Base-by-base conservation (phyloP, 2,329 filamentous ascomycete genomes). In the Penicillium sp. region DNA sequence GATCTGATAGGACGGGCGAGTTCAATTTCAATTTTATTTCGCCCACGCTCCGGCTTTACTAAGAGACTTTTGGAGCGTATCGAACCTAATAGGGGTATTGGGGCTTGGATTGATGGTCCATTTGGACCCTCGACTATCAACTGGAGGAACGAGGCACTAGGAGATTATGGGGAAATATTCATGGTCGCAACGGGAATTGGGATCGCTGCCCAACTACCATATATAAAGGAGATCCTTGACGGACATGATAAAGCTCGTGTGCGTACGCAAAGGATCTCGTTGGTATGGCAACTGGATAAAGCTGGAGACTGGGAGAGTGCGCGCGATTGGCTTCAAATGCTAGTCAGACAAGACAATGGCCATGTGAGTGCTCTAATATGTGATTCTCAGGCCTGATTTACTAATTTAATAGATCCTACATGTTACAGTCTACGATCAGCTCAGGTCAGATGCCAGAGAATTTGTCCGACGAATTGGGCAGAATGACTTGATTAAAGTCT, bases 121-220 rank as follows among this genome's bases (percentile, higher is more conserved):
- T 48, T 42, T 42, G 31, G 45, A 2, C 45, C 41, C 6, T 29
- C 20, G 7, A 36, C 37, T 23, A 11, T 45, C 23, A 38, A 21
- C 15, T 31, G 8, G 35, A 33, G 6, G 0, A 33, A 21, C 10
- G 13, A 9, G 7, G 11, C 19, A 10, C 16, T 40, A 15, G 41
- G 41, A 14, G 47, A 50, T 18, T 67, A 59, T 45, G 40, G 62
- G 29, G 48, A 50, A 40, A 47, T 67, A 13, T 46, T 69, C 3
- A 62, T 69, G 41, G 42, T 67, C 15, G 47, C 57, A 6, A 68
- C 51, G 23, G 53, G 57, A n/a, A 66, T 66, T 25, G 52, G 62
- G 2, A 66, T 69, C 21, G 47, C 53, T n/a, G 53, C 56, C 23
- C 45, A 63, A 26, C 43, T 68, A 33, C 59, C 48, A 7, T 65